Conservation (phyloP, 1,139 yeast genomes). For the Blastobotrys illinoisensis region DNA sequence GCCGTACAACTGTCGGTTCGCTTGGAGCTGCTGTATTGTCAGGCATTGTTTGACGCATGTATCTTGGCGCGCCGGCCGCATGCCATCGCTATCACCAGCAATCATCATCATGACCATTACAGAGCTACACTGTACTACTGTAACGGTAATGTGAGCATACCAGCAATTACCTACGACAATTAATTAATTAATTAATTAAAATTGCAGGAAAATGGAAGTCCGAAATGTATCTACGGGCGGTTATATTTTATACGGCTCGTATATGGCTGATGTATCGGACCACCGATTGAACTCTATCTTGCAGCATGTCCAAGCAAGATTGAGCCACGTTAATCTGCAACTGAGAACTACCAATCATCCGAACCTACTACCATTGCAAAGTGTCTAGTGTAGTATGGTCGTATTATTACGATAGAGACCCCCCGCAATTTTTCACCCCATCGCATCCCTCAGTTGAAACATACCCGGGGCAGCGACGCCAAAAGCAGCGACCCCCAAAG, state of each 20-base stretch:
- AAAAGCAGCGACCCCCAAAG: too few species aligned
- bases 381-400: background rate
- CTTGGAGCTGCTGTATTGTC: background rate
- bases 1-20: background rate
- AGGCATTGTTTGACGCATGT: background rate
- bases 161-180: too few species aligned
- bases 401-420: background rate
- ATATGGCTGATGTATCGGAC: too few species aligned
- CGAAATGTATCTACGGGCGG: too few species aligned
- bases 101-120: too few species aligned
- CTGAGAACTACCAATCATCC: background rate
- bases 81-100: background rate
- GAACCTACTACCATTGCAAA: background rate
- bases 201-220: too few species aligned
- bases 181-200: too few species aligned
- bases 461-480: background rate
- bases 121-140: too few species aligned
- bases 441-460: background rate
- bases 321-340: background rate
- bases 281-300: background rate
- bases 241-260: too few species aligned
- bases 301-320: background rate
- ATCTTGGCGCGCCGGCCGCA: background rate
- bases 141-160: too few species aligned
- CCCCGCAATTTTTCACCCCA: background rate